phyloP scores from a whole-genome alignment of 192 early-diverging fungal genomes.

The Backusella tuberculispora region DNA sequence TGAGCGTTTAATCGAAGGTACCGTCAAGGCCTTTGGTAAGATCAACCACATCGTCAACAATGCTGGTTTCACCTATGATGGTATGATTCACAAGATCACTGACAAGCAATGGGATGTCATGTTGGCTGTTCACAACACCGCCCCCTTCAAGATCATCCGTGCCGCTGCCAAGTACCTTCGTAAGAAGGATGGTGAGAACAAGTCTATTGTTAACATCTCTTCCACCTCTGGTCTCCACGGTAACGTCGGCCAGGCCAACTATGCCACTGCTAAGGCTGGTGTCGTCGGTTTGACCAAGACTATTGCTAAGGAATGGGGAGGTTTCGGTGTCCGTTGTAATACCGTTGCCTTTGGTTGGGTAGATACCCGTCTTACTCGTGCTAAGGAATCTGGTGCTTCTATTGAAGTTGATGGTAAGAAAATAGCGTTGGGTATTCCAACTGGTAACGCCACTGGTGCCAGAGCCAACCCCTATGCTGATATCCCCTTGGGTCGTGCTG shows the following conservation, averaged over 20 bases:
- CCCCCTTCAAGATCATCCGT: constrained; percentile 65
- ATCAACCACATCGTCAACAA: constrained; percentile 94
- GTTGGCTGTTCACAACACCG: constrained; percentile 65
- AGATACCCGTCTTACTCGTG: constrained; percentile 68
- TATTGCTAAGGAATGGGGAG: constrained; percentile 78
- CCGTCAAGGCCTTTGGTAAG: constrained; percentile 70
- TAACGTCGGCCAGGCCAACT: constrained; percentile 93
- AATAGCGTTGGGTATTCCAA: constrained; percentile 63
- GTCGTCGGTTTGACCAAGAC: constrained; percentile 92
- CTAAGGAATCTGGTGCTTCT: constrained; percentile 64
- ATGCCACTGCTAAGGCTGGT: constrained; percentile 92
- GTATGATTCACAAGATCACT: constrained; percentile 86
- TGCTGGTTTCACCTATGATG: constrained; percentile 95
- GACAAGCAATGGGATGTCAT: constrained; percentile 96
- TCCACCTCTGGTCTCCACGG: constrained; percentile 85
- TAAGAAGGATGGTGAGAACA: constrained; percentile 58
- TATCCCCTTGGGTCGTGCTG: constrained; percentile 61
- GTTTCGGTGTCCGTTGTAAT: constrained; percentile 65
- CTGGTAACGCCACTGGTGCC: constrained; percentile 43
- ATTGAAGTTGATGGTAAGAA: constrained; percentile 64
- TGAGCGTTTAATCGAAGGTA: constrained; percentile 55
- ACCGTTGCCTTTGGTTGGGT: constrained; percentile 66
- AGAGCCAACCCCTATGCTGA: constrained; percentile 45
- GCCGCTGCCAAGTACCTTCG: constrained; percentile 61
- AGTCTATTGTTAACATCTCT: constrained; percentile 62